Evolutionary conservation across 1,139 yeast species (phyloP).

Genomic region (Geotrichum europaeum): DNA sequence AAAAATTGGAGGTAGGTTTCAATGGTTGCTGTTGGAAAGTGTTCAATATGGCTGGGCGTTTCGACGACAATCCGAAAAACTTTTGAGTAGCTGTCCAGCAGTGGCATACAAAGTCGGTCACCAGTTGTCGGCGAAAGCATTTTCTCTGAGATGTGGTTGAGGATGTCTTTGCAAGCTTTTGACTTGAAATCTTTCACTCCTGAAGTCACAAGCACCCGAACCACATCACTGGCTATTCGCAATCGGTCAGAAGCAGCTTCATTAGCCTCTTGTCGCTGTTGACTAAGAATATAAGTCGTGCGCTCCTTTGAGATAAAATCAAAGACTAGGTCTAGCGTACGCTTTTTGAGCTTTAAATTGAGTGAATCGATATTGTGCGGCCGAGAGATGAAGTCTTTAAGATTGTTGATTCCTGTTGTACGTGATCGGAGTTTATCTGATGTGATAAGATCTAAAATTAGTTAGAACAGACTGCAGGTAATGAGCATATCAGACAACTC

Average conservation of each 20-base stretch:
- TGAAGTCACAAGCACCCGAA: constrained; percentile 2
- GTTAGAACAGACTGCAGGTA: not conserved
- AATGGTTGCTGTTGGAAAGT: not conserved
- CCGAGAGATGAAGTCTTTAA: constrained; percentile 6
- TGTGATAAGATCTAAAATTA: constrained; percentile 3
- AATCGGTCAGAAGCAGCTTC: constrained; percentile 11
- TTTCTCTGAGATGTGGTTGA: constrained; percentile 9
- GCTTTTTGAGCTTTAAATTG: not conserved
- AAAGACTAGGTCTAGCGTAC: constrained; percentile 2
- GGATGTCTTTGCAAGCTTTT: constrained; percentile 2
- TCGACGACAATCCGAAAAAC: constrained; percentile 11
- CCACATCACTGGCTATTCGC: constrained; percentile 6
- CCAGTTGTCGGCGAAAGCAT: constrained; percentile 6
- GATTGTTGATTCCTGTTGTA: constrained; percentile 12
- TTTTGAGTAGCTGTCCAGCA: constrained; percentile 10
- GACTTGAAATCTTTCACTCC: constrained; percentile 8
- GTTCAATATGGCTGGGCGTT: constrained; percentile 10
- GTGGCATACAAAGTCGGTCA: constrained; percentile 12
- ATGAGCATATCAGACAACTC: not conserved
- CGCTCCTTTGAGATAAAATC: constrained; percentile 10
- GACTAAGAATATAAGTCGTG: constrained; percentile 2
- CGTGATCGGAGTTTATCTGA: constrained; percentile 15
- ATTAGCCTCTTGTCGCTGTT: constrained; percentile 2
- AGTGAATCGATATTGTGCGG: constrained; percentile 6
- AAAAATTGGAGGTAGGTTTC: constrained; percentile 5